Conservation (phyloP, 2,329 filamentous ascomycete genomes). For the Fusarium siculi region DNA sequence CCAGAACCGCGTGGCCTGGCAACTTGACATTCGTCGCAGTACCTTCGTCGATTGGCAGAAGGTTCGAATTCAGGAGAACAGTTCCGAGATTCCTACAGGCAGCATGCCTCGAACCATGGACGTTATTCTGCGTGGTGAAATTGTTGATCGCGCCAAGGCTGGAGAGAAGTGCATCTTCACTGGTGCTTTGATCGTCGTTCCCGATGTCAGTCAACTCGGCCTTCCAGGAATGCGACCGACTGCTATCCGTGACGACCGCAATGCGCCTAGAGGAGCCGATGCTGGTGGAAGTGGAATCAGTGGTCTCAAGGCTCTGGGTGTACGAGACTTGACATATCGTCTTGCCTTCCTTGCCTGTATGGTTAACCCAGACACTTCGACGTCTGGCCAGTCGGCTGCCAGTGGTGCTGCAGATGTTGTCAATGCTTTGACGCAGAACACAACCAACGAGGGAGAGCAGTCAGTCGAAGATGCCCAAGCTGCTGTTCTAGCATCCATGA, state of each 20-base stretch:
- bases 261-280: slow-evolving; percentile 77
- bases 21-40: slow-evolving; percentile 94
- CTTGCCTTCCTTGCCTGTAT: slow-evolving; percentile 98
- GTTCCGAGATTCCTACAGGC: slow-evolving; percentile 95
- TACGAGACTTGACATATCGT: slow-evolving; percentile 93
- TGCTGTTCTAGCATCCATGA: slow-evolving; percentile 87
- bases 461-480: slow-evolving; percentile 88
- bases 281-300: slow-evolving; percentile 85
- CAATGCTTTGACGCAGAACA: slow-evolving; percentile 75
- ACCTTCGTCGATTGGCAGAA: slow-evolving; percentile 99
- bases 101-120: slow-evolving; percentile 99
- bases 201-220: slow-evolving; percentile 93
- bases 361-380: slow-evolving; percentile 88
- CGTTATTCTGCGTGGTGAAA: slow-evolving; percentile 93
- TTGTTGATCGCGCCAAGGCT: slow-evolving; percentile 96
- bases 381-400: slow-evolving; percentile 78
- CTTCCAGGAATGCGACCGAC: slow-evolving; percentile 87
- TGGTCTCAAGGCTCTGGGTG: slow-evolving; percentile 91
- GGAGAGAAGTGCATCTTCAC: slow-evolving; percentile 99
- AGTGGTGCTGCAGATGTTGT: slow-evolving; percentile 79
- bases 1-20: slow-evolving; percentile 91
- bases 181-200: slow-evolving; percentile 93
- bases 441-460: slow-evolving; percentile 72
- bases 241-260: slow-evolving; percentile 83
- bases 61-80: slow-evolving; percentile 97